These are phyloP conservation scores for Fusarium sp. DNA, from an alignment of 2,329 filamentous ascomycete species.

Conservation along the genomic window DNA sequence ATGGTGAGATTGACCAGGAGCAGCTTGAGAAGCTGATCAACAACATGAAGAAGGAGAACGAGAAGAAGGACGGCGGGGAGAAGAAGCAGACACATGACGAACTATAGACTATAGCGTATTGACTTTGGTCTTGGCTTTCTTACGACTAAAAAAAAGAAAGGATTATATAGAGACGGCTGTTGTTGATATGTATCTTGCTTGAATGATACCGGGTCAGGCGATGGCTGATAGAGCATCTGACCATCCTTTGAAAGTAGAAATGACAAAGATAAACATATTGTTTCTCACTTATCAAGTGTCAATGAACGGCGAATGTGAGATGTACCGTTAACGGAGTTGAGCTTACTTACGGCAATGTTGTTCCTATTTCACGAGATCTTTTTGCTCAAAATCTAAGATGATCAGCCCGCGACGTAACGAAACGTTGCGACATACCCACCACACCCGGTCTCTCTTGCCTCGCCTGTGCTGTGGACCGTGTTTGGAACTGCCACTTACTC, in stretches of 20 bases:
- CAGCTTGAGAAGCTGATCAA: slow-evolving; percentile 46
- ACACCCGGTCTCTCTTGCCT: background rate
- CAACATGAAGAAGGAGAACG: slow-evolving; percentile 39
- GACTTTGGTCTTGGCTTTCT: slow-evolving; percentile 20
- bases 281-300: background rate
- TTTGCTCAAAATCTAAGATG: background rate
- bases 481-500: slow-evolving; percentile 1
- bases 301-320: background rate
- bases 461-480: background rate
- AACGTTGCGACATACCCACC: background rate
- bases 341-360: background rate
- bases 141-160: slow-evolving; percentile 25
- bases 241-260: slow-evolving; percentile 26
- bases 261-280: slow-evolving; percentile 24
- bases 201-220: slow-evolving; percentile 38
- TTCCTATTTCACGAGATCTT: background rate
- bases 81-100: slow-evolving; percentile 50
- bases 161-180: slow-evolving; percentile 10
- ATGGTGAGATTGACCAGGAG: slow-evolving; percentile 47
- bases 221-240: slow-evolving; percentile 38
- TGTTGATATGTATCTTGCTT: slow-evolving; percentile 29
- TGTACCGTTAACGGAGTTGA: background rate
- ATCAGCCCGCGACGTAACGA: background rate
- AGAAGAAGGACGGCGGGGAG: slow-evolving; percentile 37
- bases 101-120: slow-evolving; percentile 46